Base-by-base conservation (phyloP, 257 asterid species). In the Solanum clarkiae region DNA sequence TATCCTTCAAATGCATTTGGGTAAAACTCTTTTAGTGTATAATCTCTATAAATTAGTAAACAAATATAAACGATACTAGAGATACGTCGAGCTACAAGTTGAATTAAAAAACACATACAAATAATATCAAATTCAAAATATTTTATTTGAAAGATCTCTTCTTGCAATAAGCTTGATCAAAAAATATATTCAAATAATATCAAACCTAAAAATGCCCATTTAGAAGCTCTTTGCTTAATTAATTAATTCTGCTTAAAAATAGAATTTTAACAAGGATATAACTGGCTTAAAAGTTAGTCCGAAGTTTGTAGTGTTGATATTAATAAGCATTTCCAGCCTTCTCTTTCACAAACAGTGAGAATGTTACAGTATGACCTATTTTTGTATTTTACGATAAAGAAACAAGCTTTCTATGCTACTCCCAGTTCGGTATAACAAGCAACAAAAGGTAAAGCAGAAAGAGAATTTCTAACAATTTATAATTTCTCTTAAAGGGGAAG, bases 401-500 rank as follows among this genome's bases (percentile, higher is more conserved):
- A 69, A 26, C 47, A 70, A 68, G 81, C 69, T 71, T 13, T 68
- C 56, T 69, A 57, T 68, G 20, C 81, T 45, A 45, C 36, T 20
- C 81, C 10, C 24, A 69, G 79, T 69, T 59, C 20, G 20, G 60
- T 42, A 62, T 82, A 82, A n/a, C 68, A 85, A 79, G 56, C 81
- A 65, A 80, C 55, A 8, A 20, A 68, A 42, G 63, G 75, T 57
- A 40, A 57, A 40, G 72, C 56, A 60, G 42, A 82, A 15, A 82
- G 77, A 82, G 16, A 60, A 80, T 65, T 71, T 68, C 47, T 71
- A 82, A 84, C 65, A 44, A 29, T 68, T 74, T 75, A 7, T 49
- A 24, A 24, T 75, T 75, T 75, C 83, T 79, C 66, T 53, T 79
- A 79, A 79, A 79, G 63, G 83, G 26, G 65, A 79, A 79, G 83